phyloP scores from a whole-genome alignment of 2,329 filamentous ascomycete species.

The Sporothrix curviconia region DNA sequence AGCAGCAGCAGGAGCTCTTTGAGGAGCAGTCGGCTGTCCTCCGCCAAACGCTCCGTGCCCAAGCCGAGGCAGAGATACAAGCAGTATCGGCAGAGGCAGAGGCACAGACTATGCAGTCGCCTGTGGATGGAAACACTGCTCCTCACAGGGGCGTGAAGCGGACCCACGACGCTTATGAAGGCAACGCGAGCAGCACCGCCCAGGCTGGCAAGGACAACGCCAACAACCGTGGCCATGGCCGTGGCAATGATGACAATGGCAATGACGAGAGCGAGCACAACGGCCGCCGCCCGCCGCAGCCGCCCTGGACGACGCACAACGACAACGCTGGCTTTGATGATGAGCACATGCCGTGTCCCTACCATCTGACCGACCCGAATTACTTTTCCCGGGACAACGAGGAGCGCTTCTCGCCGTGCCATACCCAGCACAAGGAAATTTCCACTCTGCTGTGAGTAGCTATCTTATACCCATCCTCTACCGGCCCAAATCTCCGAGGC shows the following conservation, averaged over 20 bases:
- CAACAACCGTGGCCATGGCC: background rate
- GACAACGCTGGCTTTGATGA: constrained; percentile 21
- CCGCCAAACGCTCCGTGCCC: background rate
- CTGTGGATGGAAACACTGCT: background rate
- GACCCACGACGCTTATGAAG: background rate
- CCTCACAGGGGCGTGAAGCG: background rate
- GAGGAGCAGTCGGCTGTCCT: background rate
- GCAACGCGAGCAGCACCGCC: background rate
- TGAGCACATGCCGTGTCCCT: constrained; percentile 23
- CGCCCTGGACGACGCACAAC: background rate
- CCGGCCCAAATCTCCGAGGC: too few relatives aligned
- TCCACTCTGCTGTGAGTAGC: constrained; percentile 29
- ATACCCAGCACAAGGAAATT: constrained; percentile 28
- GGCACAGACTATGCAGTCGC: background rate
- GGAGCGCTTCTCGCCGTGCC: constrained; percentile 28
- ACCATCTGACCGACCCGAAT: constrained; percentile 19
- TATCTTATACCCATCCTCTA: background rate
- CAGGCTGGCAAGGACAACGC: background rate
- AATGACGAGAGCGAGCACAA: background rate
- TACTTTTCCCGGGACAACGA: constrained; percentile 22
- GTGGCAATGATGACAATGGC: constrained; percentile 1
- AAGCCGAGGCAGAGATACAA: background rate
- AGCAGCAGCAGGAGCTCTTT: background rate
- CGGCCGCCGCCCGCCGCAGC: background rate
- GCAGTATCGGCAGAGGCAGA: background rate